Conservation (phyloP, 2,329 filamentous ascomycete species). For the Tricladium varicosporioides region DNA sequence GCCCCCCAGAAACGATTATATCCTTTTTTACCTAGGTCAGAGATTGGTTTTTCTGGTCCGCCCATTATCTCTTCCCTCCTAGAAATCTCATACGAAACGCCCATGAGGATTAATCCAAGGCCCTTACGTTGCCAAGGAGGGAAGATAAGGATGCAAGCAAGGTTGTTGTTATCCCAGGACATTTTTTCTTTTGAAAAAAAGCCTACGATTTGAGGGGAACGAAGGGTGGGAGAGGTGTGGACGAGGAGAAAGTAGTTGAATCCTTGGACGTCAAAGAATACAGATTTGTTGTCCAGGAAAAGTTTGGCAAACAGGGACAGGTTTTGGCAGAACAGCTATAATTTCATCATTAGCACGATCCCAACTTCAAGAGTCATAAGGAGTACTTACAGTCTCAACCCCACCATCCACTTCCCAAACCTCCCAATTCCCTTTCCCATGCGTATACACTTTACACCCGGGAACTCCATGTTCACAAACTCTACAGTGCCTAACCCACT, state of each 20-base stretch:
- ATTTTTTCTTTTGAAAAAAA: slow-evolving; percentile 99
- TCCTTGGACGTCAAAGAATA: slow-evolving; percentile 93
- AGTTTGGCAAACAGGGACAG: slow-evolving; percentile 95
- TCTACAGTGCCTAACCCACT: slow-evolving; percentile 57
- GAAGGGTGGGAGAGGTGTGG: slow-evolving; percentile 55
- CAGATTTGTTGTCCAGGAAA: slow-evolving; percentile 96
- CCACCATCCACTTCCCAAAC: slow-evolving; percentile 94
- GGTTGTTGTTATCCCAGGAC: slow-evolving; percentile 97
- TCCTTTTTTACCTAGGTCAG: slow-evolving; percentile 76
- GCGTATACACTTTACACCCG: slow-evolving; percentile 71
- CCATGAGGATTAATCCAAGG: slow-evolving; percentile 85
- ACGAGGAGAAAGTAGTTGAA: slow-evolving; percentile 95
- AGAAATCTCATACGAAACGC: slow-evolving; percentile 88
- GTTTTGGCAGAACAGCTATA: slow-evolving; percentile 84
- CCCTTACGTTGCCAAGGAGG: slow-evolving; percentile 93
- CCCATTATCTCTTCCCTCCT: slow-evolving; percentile 79
- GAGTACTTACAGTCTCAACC: slow-evolving; percentile 61
- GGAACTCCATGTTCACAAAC: slow-evolving; percentile 57
- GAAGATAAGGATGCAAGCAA: slow-evolving; percentile 94
- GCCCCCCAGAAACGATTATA: slow-evolving; percentile 86
- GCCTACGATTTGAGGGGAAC: slow-evolving; percentile 67
- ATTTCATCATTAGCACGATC: slow-evolving; percentile 1
- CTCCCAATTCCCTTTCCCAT: slow-evolving; percentile 72
- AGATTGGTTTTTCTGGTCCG: slow-evolving; percentile 91
- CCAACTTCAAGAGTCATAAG: not conserved